phyloP scores from a whole-genome alignment of 345 rosid genomes.

The Bruguiera gymnorhiza region DNA sequence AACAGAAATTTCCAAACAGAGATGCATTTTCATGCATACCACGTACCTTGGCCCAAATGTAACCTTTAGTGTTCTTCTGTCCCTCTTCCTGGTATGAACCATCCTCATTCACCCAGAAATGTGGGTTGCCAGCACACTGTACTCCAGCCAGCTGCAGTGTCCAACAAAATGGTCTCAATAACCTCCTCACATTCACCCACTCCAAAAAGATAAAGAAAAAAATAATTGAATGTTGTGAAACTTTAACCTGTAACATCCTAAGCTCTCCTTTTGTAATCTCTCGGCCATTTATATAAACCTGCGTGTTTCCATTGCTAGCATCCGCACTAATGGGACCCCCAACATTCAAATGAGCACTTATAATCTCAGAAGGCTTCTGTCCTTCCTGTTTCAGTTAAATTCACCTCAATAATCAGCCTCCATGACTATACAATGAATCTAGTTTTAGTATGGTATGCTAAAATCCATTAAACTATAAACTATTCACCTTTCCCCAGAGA shows the following conservation, averaged over 20 bases:
- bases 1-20: constrained; percentile 14
- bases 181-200: neutral
- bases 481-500: constrained; percentile 59
- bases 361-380: constrained; percentile 58
- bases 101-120: constrained; percentile 93
- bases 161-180: constrained; percentile 16
- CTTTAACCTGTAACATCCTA: constrained; percentile 42
- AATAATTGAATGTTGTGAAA: neutral
- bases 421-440: neutral
- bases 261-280: constrained; percentile 55
- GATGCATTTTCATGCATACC: constrained; percentile 10
- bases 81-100: constrained; percentile 95
- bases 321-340: constrained; percentile 45
- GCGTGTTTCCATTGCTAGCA: constrained; percentile 59
- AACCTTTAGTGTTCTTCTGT: constrained; percentile 85
- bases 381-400: constrained; percentile 40
- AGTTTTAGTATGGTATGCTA: neutral
- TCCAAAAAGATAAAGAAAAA: neutral
- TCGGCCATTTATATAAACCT: constrained; percentile 63
- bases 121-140: constrained; percentile 83
- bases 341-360: constrained; percentile 52
- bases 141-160: constrained; percentile 64
- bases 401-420: neutral
- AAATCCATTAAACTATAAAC: neutral
- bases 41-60: constrained; percentile 83